Percentiles rank a stretch among this genome's conserved stretches.
These are phyloP conservation scores for Rhodotorula paludigena DNA, from an alignment of 768 basidiomycete genomes.

Conservation along the genomic window DNA sequence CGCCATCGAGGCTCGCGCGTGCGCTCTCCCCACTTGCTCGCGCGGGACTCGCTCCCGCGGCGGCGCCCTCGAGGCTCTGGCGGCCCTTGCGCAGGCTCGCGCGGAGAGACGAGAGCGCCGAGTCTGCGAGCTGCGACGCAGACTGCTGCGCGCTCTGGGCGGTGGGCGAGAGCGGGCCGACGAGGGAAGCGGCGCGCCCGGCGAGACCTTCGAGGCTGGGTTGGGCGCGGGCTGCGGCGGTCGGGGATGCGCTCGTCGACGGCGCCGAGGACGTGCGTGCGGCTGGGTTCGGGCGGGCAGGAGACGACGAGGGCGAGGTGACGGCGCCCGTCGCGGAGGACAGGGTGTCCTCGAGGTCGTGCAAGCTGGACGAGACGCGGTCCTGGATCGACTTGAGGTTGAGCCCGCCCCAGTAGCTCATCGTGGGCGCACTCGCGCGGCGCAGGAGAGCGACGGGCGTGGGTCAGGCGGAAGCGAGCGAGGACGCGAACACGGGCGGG, in stretches of 20 bases:
- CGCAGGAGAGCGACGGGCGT: neutral
- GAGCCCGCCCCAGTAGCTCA: no score
- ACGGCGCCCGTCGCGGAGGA: neutral
- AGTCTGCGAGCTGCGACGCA: constrained; percentile 60
- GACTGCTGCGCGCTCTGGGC: constrained; percentile 40
- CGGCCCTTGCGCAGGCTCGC: constrained; percentile 57
- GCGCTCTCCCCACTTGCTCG: constrained; percentile 15
- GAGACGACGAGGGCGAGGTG: neutral
- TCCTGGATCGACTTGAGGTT: constrained; percentile 29
- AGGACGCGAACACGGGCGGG: neutral
- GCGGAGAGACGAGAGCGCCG: constrained; percentile 59
- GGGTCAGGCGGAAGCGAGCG: no score
- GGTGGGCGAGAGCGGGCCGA: constrained; percentile 1
- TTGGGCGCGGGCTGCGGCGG: neutral
- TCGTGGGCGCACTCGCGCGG: no score
- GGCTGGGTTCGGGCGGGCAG: neutral
- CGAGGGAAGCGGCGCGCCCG: neutral
- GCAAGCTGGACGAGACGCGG: constrained; percentile 16
- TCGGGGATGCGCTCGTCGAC: neutral
- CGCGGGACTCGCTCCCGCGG: neutral
- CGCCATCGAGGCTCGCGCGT: constrained; percentile 2
- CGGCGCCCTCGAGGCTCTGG: constrained; percentile 31
- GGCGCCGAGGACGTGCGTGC: neutral
- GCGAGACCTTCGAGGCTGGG: constrained; percentile 3
- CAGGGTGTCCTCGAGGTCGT: constrained; percentile 30